Conservation (phyloP, 345 rosid genomes). For the Corymbia maculata region DNA sequence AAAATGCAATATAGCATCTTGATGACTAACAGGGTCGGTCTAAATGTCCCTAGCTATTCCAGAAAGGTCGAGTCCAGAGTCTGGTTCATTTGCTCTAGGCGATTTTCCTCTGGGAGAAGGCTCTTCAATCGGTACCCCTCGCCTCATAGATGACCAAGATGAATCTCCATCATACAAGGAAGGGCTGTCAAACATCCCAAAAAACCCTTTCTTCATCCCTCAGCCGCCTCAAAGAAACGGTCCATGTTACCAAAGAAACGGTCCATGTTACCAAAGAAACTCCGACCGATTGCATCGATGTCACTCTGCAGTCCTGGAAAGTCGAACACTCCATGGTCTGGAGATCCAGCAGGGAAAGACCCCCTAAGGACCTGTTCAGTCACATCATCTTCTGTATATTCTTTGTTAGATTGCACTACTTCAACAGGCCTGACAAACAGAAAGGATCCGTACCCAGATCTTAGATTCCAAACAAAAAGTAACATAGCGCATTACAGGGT, state of each 20-base stretch:
- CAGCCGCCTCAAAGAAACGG: conserved; percentile 64
- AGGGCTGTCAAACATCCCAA: conserved; percentile 33
- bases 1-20: background rate
- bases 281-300: conserved; percentile 50
- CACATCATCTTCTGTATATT: conserved; percentile 90
- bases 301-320: conserved; percentile 75
- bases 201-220: conserved; percentile 54
- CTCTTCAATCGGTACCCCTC: conserved; percentile 44
- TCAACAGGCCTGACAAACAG: conserved; percentile 48
- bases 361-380: conserved; percentile 44
- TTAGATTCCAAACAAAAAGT: background rate
- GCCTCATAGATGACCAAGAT: conserved; percentile 24
- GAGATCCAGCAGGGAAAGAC: conserved; percentile 7
- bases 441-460: background rate
- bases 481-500: background rate
- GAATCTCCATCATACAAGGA: conserved; percentile 10
- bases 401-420: conserved; percentile 64
- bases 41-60: background rate
- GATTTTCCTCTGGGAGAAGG: conserved; percentile 19
- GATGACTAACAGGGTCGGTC: background rate
- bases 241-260: conserved; percentile 45
- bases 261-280: conserved; percentile 42
- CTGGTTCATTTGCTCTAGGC: conserved; percentile 4
- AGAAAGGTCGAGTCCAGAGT: conserved; percentile 9
- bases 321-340: conserved; percentile 29